Base-by-base conservation (phyloP, 768 basidiomycete genomes). In the Tylopilus intermedius region DNA sequence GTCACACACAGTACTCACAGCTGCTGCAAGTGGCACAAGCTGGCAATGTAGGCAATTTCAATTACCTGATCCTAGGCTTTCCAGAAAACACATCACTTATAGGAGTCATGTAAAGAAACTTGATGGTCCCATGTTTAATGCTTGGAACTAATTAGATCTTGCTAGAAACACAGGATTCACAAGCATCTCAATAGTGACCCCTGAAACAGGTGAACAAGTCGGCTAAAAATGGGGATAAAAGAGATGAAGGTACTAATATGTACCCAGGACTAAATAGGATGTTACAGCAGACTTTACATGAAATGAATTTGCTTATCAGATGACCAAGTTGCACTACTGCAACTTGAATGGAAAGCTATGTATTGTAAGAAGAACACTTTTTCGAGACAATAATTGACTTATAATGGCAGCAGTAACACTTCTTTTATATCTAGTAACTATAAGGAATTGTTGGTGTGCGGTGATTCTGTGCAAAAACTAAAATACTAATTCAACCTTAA, bases 401-500 rank as follows among this genome's bases (percentile, higher is more conserved):
- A 58, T 53, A 7, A 32, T 11, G n/a, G 10, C 10, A 14, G n/a
- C 0, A 2, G 58, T 58, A 5, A 59, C 32, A 5, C 11, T 0
- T 29, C 5, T 37, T 21, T 9, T 39, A 9, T 43, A 7, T 2
- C 41, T 21, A 15, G 53, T 55, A 32, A 59, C 58, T 59, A 9
- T 21, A n/a, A 1, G 18, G 18, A 18, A 18, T 18, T 18, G 18
- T 18, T 18, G 18, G 18, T 18, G 18, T 4, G 13, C 8, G 5
- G 26, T 10, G 22, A 2, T 22, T 14, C 3, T n/a, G 4, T 1
- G 1, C 5, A 49, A 8, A 40, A 26, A 37, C n/a, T 10, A 1
- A 38, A 58, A 0, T 14, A 58, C 59, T 59, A 38, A 59, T 59
- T 58, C 59, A 59, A 15, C 59, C 49, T 26, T 52, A 52, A 29